Percentiles rank a stretch among this genome's conserved stretches.
These are phyloP conservation scores for Yamadazyma sp. DNA, from an alignment of 805 yeast genomes.

Conservation along the genomic window DNA sequence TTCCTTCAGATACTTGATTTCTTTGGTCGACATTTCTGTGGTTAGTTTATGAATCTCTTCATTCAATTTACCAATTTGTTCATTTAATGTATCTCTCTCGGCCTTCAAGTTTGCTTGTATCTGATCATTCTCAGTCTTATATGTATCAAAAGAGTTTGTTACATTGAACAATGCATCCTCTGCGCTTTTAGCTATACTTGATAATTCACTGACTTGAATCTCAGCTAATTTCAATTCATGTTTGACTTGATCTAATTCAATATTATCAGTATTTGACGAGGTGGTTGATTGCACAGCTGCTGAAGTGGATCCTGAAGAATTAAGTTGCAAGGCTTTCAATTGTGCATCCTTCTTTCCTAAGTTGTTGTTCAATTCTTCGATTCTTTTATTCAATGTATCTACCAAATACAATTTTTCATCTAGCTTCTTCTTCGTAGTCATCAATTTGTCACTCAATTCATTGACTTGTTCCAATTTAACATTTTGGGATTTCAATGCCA, in stretches of 20 bases:
- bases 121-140: conserved; percentile 22
- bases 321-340: conserved; percentile 17
- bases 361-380: conserved; percentile 22
- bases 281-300: conserved; percentile 20
- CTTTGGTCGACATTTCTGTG: conserved; percentile 17
- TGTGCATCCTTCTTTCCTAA: conserved; percentile 19
- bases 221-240: conserved; percentile 54
- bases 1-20: conserved; percentile 21
- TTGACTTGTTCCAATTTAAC: conserved; percentile 58
- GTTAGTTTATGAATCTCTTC: conserved; percentile 20
- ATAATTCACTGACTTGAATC: conserved; percentile 57
- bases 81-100: conserved; percentile 23
- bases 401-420: conserved; percentile 36
- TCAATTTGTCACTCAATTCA: conserved; percentile 44
- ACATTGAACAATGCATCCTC: conserved; percentile 61
- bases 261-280: conserved; percentile 10
- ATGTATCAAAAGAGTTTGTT: conserved; percentile 50
- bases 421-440: conserved; percentile 40
- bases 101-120: conserved; percentile 17
- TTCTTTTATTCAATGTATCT: conserved; percentile 37
- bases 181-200: conserved; percentile 59
- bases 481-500: conserved; percentile 50
- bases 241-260: conserved; percentile 12
- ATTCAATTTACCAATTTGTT: conserved; percentile 19
- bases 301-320: conserved; percentile 11